Percentiles rank a stretch among this genome's conserved stretches.
These are phyloP conservation scores for Primulina tabacum DNA, from an alignment of 257 asterid genomes.

Conservation along the genomic window DNA sequence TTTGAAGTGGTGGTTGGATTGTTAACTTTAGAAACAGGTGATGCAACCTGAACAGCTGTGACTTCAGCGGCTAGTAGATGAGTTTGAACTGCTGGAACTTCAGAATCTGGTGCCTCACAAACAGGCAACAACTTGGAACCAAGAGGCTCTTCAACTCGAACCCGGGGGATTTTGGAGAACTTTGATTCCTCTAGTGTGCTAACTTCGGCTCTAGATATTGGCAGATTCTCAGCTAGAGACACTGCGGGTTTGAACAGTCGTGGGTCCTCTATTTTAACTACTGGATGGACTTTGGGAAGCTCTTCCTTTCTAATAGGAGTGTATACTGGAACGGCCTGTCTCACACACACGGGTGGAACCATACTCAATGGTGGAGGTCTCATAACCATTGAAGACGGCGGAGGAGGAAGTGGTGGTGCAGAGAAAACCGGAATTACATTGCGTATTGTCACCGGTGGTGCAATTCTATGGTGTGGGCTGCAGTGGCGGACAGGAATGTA, in stretches of 20 bases:
- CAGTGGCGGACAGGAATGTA: conserved; percentile 83
- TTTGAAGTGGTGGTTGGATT: conserved; percentile 24
- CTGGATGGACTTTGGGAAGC: conserved; percentile 38
- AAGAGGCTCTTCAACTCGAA: conserved; percentile 31
- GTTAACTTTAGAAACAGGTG: conserved; percentile 28
- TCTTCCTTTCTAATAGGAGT: conserved; percentile 56
- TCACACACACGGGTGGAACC: conserved; percentile 65
- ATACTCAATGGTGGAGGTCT: conserved; percentile 53
- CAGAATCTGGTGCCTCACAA: conserved; percentile 26
- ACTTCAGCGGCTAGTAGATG: conserved; percentile 24
- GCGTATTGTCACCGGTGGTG: conserved; percentile 86
- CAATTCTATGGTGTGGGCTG: conserved; percentile 57
- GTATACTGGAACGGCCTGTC: conserved; percentile 59
- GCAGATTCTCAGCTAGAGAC: conserved; percentile 31
- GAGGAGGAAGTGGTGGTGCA: conserved; percentile 72
- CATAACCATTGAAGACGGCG: conserved; percentile 46
- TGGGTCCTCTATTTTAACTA: conserved; percentile 43
- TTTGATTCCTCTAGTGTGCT: conserved; percentile 30
- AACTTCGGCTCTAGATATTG: conserved; percentile 28
- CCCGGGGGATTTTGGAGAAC: conserved; percentile 33
- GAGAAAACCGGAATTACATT: conserved; percentile 78
- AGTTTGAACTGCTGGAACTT: conserved; percentile 28
- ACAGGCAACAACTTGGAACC: conserved; percentile 28
- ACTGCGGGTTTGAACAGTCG: conserved; percentile 30
- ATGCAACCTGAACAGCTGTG: conserved; percentile 23